A percentile compares a stretch with the other conserved stretches of the same genome.
Conservation (phyloP, 1,139 yeast species). For the Geotrichum phurueaensis region DNA sequence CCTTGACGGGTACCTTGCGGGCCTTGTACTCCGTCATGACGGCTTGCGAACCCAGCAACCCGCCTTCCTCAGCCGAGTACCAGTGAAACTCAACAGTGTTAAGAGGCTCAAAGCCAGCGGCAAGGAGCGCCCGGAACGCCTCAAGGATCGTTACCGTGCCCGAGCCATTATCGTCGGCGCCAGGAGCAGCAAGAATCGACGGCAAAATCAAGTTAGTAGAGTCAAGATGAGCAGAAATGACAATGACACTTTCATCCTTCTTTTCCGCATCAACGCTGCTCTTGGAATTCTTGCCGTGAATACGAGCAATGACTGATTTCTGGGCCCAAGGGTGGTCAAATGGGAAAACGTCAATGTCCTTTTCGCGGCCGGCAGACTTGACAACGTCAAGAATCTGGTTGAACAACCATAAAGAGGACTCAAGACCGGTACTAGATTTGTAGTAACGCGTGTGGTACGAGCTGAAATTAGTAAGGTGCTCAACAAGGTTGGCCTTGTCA, state of each 20-base stretch:
- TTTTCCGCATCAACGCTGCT: constrained; percentile 21
- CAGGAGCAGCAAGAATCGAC: constrained; percentile 68
- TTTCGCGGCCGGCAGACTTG: constrained; percentile 37
- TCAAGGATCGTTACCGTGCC: constrained; percentile 80
- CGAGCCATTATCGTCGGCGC: constrained; percentile 93
- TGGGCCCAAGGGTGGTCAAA: constrained; percentile 17
- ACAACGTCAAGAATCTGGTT: constrained; percentile 44
- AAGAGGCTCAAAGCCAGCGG: constrained; percentile 48
- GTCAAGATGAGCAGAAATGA: constrained; percentile 89
- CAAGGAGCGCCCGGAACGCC: constrained; percentile 53
- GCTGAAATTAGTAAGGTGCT: constrained; percentile 28
- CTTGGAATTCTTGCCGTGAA: constrained; percentile 39
- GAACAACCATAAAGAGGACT: constrained; percentile 69
- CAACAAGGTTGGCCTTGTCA: constrained; percentile 4
- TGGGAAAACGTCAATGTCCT: constrained; percentile 7
- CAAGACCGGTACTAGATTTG: constrained; percentile 61
- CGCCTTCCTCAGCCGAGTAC: constrained; percentile 94
- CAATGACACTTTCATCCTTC: constrained; percentile 39
- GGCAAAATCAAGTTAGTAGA: constrained; percentile 74
- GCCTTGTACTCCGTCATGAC: constrained; percentile 45
- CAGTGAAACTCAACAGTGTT: constrained; percentile 89
- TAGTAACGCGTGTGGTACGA: constrained; percentile 78
- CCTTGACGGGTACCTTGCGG: constrained; percentile 46
- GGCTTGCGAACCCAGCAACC: constrained; percentile 80
- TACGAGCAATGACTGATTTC: constrained; percentile 40